Conservation (phyloP, 1,139 yeast genomes). For the Pneumocystis murina region DNA sequence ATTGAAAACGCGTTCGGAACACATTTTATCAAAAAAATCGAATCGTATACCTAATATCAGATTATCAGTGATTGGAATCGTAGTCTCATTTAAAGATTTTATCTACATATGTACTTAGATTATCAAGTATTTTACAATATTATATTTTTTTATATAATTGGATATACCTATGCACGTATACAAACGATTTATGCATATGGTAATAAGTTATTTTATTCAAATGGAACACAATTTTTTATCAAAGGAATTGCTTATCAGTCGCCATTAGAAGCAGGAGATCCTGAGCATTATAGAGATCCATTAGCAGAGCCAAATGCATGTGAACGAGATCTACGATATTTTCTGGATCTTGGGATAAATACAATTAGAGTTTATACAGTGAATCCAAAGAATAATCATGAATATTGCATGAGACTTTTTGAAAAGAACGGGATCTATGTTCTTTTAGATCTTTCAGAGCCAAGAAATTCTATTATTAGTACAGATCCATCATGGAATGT, state of each 20-base stretch:
- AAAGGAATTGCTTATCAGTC: conserved; percentile 81
- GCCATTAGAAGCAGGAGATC: conserved; percentile 62
- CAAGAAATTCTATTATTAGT: conserved; percentile 66
- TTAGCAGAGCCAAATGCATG: conserved; percentile 55
- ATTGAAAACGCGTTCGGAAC: no score
- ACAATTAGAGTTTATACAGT: conserved; percentile 78
- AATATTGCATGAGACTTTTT: conserved; percentile 76
- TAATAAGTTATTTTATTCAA: conserved; percentile 9
- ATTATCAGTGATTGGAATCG: no score
- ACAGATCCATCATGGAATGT: conserved; percentile 75
- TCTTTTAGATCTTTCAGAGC: conserved; percentile 78
- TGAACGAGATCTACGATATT: conserved; percentile 57
- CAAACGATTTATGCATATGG: conserved; percentile 4
- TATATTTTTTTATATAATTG: not conserved
- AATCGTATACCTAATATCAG: no score
- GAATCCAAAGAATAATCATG: conserved; percentile 71
- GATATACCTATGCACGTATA: not conserved
- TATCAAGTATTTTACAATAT: not conserved
- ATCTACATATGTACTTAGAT: not conserved
- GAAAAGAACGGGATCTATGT: conserved; percentile 60
- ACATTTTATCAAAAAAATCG: no score
- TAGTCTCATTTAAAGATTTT: no score
- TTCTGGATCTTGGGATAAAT: conserved; percentile 65
- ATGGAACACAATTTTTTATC: conserved; percentile 43
- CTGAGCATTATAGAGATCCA: conserved; percentile 38